phyloP scores from a whole-genome alignment of 148 eudicot genomes.

The Camellia japonica region DNA sequence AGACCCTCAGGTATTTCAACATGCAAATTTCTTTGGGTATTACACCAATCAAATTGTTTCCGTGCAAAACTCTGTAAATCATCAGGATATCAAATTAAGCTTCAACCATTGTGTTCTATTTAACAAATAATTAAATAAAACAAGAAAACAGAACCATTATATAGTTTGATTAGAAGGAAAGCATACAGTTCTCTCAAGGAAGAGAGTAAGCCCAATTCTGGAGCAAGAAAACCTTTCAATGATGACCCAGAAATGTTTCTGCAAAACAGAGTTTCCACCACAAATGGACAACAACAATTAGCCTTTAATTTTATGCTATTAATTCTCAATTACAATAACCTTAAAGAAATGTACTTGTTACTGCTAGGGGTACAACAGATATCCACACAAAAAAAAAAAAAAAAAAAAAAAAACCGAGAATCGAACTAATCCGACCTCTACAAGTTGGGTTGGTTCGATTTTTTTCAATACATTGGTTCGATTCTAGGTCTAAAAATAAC shows the following conservation, averaged over 20 bases:
- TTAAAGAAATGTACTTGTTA: not conserved
- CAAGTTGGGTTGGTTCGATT: too few species aligned
- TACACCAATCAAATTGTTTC: slow-evolving; percentile 69
- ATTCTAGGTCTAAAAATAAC: too few species aligned
- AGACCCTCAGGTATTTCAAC: slow-evolving; percentile 56
- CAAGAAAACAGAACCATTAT: not conserved
- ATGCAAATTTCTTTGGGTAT: slow-evolving; percentile 80
- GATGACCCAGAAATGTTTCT: slow-evolving; percentile 86
- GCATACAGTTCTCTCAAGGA: slow-evolving; percentile 73
- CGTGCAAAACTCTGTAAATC: slow-evolving; percentile 63
- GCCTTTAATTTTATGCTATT: not conserved
- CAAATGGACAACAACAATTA: not conserved
- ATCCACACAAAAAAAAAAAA: too few species aligned
- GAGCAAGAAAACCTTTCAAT: slow-evolving; percentile 79
- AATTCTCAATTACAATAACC: not conserved
- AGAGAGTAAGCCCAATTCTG: slow-evolving; percentile 59
- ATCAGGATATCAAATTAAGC: slow-evolving; percentile 12
- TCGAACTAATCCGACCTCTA: too few species aligned
- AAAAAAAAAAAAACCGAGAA: too few species aligned
- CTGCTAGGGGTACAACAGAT: too few species aligned
- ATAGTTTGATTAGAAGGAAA: not conserved
- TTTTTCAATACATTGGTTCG: too few species aligned
- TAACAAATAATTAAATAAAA: not conserved
- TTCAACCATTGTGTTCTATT: not conserved
- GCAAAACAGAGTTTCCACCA: slow-evolving; percentile 26